Conservation (phyloP, 2,329 filamentous ascomycete genomes). For the Fusarium decemcellulare region DNA sequence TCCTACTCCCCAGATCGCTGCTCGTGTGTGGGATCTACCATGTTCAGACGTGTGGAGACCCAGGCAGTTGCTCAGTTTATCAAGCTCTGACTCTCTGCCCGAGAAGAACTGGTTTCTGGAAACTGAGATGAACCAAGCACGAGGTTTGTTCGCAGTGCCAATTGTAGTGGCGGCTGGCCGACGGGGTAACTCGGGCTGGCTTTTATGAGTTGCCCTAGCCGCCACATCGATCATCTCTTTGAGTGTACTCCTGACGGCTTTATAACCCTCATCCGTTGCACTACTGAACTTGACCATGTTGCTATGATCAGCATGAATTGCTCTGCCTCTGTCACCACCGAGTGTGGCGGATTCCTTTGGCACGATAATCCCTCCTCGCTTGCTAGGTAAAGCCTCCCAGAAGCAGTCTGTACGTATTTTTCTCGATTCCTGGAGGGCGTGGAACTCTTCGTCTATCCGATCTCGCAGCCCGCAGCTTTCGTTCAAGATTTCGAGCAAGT, state of each 20-base stretch:
- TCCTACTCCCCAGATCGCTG: not conserved
- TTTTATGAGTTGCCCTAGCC: not conserved
- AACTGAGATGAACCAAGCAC: not conserved
- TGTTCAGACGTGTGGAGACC: not conserved
- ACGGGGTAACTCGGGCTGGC: not conserved
- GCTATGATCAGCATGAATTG: not conserved
- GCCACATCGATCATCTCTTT: not conserved
- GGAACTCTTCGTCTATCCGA: constrained; percentile 6
- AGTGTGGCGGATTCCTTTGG: not conserved
- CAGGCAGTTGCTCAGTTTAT: not conserved
- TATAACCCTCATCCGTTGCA: not conserved
- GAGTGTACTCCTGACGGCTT: not conserved
- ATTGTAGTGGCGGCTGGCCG: not conserved
- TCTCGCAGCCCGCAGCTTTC: not conserved
- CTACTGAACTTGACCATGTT: not conserved
- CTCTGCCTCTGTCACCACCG: not conserved
- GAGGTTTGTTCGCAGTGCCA: not conserved
- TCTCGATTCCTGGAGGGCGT: not conserved
- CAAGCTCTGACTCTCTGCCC: not conserved
- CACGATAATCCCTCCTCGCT: not conserved
- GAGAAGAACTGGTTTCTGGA: not conserved
- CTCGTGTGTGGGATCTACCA: not conserved
- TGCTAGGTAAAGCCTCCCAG: not conserved
- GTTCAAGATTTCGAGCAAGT: not conserved
- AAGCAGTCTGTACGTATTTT: not conserved